phyloP scores from a whole-genome alignment of 75 land plant species.

The Sequoia sempervirens region DNA sequence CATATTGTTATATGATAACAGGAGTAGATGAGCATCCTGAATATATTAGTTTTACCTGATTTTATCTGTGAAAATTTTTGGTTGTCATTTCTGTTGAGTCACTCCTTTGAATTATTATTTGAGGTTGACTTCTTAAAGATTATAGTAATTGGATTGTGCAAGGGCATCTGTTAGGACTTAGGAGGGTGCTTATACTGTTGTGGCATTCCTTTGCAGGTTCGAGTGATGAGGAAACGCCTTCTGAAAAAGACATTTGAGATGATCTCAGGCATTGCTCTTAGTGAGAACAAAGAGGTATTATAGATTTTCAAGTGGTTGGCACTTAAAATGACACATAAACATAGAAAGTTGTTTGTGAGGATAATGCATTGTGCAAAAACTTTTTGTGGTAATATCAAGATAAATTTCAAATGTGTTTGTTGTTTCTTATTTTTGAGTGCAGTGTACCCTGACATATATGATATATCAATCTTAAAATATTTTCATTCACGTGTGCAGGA shows the following conservation, averaged over 20 bases:
- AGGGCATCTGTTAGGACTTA: background rate
- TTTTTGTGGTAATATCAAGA: background rate
- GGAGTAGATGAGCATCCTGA: background rate
- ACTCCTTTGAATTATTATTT: background rate
- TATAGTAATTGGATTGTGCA: background rate
- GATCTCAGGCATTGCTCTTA: constrained; percentile 82
- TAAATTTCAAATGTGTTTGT: background rate
- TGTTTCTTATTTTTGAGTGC: background rate
- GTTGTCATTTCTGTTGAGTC: background rate
- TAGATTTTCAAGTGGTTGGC: background rate
- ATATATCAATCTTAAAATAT: background rate
- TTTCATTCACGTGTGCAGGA: constrained; percentile 44
- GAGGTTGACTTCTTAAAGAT: background rate
- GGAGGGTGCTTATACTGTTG: background rate
- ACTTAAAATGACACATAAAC: background rate
- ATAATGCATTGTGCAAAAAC: background rate
- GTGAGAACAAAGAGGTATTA: constrained; percentile 87
- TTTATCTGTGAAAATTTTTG: background rate
- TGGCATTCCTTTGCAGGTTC: constrained; percentile 44
- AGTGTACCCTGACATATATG: background rate
- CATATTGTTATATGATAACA: background rate
- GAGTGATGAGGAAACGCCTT: constrained; percentile 96
- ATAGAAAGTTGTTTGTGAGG: background rate
- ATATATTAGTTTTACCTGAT: background rate
- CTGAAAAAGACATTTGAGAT: constrained; percentile 96